These are phyloP conservation scores for Colletotrichum melonis DNA, from an alignment of 2,329 filamentous ascomycete species.

Conservation along the genomic window DNA sequence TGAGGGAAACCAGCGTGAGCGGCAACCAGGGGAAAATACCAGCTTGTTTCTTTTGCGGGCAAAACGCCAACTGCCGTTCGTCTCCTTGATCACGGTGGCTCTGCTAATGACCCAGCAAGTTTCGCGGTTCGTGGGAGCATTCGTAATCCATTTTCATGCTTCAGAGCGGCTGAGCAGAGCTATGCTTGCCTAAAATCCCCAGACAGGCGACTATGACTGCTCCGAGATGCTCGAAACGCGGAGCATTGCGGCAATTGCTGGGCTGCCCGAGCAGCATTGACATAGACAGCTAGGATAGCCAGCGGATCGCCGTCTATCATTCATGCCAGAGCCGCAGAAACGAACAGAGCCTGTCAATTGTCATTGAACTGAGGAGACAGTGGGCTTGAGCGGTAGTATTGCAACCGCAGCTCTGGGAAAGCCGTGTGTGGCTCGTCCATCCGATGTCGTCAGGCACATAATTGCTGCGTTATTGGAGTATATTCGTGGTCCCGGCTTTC, in stretches of 20 bases:
- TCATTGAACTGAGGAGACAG: constrained; percentile 23
- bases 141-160: constrained; percentile 29
- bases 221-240: constrained; percentile 18
- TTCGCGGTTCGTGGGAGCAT: constrained; percentile 20
- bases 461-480: neutral
- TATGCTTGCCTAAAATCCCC: constrained; percentile 5
- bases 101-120: neutral
- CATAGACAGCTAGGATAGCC: constrained; percentile 14
- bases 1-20: constrained; percentile 14
- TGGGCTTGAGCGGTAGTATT: constrained; percentile 1
- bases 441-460: constrained; percentile 30
- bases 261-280: constrained; percentile 30
- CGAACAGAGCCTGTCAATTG: constrained; percentile 12
- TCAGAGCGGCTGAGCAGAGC: constrained; percentile 17
- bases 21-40: constrained; percentile 5
- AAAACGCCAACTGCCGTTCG: constrained; percentile 26
- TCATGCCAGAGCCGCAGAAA: constrained; percentile 34
- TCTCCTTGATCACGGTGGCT: constrained; percentile 20
- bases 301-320: constrained; percentile 26
- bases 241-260: constrained; percentile 20
- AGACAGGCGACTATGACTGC: constrained; percentile 4
- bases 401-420: constrained; percentile 14
- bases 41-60: constrained; percentile 12
- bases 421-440: constrained; percentile 26
- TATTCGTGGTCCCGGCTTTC: constrained; percentile 12